Base-by-base conservation (phyloP, 2,329 filamentous ascomycete species). In the Pseudogymnoascus sp. region DNA sequence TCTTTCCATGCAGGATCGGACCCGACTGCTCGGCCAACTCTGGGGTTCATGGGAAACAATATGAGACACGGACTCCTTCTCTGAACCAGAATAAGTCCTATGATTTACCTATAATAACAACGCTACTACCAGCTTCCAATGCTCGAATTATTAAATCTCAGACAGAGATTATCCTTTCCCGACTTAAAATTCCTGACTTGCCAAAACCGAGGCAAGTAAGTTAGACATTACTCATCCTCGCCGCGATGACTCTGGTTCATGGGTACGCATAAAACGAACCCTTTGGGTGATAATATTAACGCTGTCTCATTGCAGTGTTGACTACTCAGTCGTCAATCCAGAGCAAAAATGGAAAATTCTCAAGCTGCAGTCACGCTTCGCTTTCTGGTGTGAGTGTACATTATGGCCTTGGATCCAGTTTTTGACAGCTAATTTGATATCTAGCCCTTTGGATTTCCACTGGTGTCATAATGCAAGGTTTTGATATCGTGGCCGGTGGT, bases 401-500 rank as follows among this genome's bases (percentile, higher is more conserved):
- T 23, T 6, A 16, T n/a, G 6, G 8, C 6, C 19, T 33, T n/a
- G 12, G 19, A 8, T 45, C 21, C 10, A 5, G 10, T 5, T 8
- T 12, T 52, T 31, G 43, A 29, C 7, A 35, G 21, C 35, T 61
- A 26, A 49, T 33, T 8, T 29, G 6, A 45, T 61, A 11, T 21
- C 14, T 31, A 71, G 70, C 68, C 29, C 64, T 73, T 33, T 71
- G 66, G 65, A 68, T 68, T 7, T 72, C 72, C 11, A 69, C 66
- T 37, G 72, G 72, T 26, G 65, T 67, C 11, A 65, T 74, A 23
- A 74, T 74, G 72, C 68, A 68, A 43, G 72, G 72, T 14, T n/a
- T 45, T 45, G 41, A 45, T 45, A 45, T 45, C 41, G 41, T 45
- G 12, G 66, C 68, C 31, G 71, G 71, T 23, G 69, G 71, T 41